phyloP scores from a whole-genome alignment of 495 filamentous ascomycete genomes.

The Letharia lupina region DNA sequence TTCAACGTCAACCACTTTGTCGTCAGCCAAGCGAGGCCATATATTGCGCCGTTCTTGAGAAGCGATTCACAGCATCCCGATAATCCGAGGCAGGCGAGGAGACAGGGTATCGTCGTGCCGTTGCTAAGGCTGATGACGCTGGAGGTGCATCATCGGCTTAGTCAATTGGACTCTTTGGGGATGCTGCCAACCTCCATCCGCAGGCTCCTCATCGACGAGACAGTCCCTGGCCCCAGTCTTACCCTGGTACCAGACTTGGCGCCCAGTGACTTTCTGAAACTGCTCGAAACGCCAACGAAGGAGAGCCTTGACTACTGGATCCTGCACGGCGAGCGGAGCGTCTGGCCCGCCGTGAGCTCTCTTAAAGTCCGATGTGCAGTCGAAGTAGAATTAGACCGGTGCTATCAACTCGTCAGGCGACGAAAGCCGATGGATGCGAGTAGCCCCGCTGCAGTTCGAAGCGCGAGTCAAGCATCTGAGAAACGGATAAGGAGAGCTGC shows the following conservation, averaged over 20 bases:
- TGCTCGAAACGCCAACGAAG: conserved; percentile 73
- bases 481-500: conserved; percentile 7
- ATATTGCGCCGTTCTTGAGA: conserved; percentile 76
- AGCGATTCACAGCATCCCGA: conserved; percentile 72
- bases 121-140: conserved; percentile 59
- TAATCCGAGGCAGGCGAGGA: conserved; percentile 47
- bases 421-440: conserved; percentile 39
- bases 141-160: conserved; percentile 74
- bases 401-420: conserved; percentile 70
- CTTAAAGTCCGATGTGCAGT: conserved; percentile 77
- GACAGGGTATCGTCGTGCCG: conserved; percentile 50
- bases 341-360: conserved; percentile 86
- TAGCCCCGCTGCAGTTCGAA: background rate
- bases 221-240: conserved; percentile 68
- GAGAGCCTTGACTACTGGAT: conserved; percentile 80
- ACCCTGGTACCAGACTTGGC: conserved; percentile 77
- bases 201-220: conserved; percentile 79
- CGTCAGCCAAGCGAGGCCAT: conserved; percentile 68
- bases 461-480: conserved; percentile 7
- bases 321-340: conserved; percentile 69
- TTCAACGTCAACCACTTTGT: conserved; percentile 93
- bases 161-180: conserved; percentile 70
- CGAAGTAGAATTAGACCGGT: conserved; percentile 76
- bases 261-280: conserved; percentile 57
- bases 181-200: conserved; percentile 60